Conservation (phyloP, 495 filamentous ascomycete genomes). For the Penicillium bialowiezense region DNA sequence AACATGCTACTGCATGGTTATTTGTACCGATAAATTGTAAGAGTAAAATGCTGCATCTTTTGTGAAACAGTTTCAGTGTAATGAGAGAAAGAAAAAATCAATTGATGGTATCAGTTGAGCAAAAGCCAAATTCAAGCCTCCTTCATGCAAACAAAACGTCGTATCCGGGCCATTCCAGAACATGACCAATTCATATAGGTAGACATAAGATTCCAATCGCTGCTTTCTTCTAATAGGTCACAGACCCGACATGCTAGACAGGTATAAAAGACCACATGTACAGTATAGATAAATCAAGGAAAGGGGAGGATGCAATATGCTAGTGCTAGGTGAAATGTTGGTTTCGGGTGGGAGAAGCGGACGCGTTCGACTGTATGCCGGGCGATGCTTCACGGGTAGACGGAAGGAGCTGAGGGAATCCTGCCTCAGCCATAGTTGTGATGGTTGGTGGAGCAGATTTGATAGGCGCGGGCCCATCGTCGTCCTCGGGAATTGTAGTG, state of each 20-base stretch:
- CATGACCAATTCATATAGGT: conserved; percentile 3
- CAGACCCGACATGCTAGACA: conserved; percentile 9
- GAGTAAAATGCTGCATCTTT: neutral
- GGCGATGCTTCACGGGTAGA: conserved; percentile 19
- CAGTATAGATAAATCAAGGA: conserved; percentile 18
- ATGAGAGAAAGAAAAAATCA: conserved; percentile 8
- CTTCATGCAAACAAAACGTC: conserved; percentile 17
- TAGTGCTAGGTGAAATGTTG: conserved; percentile 13
- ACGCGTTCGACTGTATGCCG: conserved; percentile 19
- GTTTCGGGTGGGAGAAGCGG: conserved; percentile 15
- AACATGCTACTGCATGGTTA: neutral
- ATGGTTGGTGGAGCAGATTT: conserved; percentile 35
- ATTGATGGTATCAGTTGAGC: conserved; percentile 29
- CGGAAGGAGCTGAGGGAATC: conserved; percentile 15
- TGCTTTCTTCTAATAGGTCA: neutral
- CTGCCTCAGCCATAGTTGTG: conserved; percentile 28
- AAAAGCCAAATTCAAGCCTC: conserved; percentile 17
- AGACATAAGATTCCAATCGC: conserved; percentile 1
- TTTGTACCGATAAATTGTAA: neutral
- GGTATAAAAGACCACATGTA: conserved; percentile 11
- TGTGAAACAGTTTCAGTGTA: neutral
- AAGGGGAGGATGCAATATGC: conserved; percentile 9
- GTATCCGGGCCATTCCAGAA: conserved; percentile 7
- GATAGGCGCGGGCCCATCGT: conserved; percentile 26
- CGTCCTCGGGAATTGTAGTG: conserved; percentile 34